Evolutionary conservation across 2,329 filamentous ascomycete genomes (phyloP).

Genomic region (Xylariaceae sp.): DNA sequence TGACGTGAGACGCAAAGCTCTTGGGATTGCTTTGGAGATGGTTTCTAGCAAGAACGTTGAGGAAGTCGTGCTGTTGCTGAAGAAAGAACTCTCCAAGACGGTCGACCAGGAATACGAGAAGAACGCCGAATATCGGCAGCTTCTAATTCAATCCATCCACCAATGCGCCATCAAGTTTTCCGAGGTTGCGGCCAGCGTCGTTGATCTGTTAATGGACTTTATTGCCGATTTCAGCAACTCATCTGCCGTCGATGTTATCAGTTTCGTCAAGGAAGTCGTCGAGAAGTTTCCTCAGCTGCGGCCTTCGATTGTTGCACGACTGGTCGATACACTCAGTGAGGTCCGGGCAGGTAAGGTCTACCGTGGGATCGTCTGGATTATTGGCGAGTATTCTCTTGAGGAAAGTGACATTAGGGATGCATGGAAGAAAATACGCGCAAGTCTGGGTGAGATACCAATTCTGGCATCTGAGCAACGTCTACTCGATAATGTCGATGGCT

Average conservation of each 20-base stretch:
- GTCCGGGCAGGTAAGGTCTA: conserved; percentile 97
- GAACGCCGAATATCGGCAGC: conserved; percentile 88
- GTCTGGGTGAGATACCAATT: conserved; percentile 94
- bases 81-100: conserved; percentile 96
- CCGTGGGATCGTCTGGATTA: conserved; percentile 92
- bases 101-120: conserved; percentile 99
- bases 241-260: conserved; percentile 94
- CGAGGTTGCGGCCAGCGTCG: conserved; percentile 92
- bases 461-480: conserved; percentile 89
- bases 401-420: conserved; percentile 91
- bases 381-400: conserved; percentile 93
- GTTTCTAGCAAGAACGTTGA: conserved; percentile 98
- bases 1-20: conserved; percentile 87
- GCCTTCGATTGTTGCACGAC: conserved; percentile 76
- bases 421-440: conserved; percentile 92
- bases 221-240: conserved; percentile 97
- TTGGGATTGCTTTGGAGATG: conserved; percentile 91
- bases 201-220: conserved; percentile 97
- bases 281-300: conserved; percentile 94
- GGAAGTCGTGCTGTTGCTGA: conserved; percentile 89
- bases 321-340: conserved; percentile 86
- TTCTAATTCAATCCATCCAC: conserved; percentile 95
- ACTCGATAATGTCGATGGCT: conserved; percentile 75
- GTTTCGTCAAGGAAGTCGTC: conserved; percentile 97
- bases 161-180: conserved; percentile 99